Evolutionary conservation across 306 rosid genomes (phyloP).

Genomic region (Delonix regia): DNA sequence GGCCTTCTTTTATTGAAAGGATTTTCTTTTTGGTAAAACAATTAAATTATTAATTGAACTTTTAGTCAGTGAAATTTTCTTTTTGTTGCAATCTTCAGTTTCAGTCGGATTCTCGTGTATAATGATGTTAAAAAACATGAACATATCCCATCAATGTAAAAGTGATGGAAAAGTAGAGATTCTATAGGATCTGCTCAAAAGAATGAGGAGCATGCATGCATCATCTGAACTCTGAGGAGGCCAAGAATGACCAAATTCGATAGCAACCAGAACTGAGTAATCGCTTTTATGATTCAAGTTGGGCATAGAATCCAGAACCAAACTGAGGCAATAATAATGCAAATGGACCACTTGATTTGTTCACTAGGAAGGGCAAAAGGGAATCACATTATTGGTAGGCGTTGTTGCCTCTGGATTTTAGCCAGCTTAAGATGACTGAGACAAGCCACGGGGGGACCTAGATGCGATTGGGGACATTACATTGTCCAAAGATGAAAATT

Average conservation of each 20-base stretch:
- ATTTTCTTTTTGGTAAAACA: not conserved
- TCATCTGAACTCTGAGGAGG: not conserved
- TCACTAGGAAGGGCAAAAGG: not conserved
- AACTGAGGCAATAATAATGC: constrained; percentile 32
- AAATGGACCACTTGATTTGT: constrained; percentile 29
- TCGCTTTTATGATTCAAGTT: constrained; percentile 16
- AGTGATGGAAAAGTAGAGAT: not conserved
- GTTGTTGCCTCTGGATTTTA: not conserved
- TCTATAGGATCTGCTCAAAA: not conserved
- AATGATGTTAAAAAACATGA: not conserved
- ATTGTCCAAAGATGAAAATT: constrained; percentile 14
- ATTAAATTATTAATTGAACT: not conserved
- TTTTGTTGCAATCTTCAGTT: constrained; percentile 1
- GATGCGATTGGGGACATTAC: constrained; percentile 37
- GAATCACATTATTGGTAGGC: constrained; percentile 1
- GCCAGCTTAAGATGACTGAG: constrained; percentile 5
- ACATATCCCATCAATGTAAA: constrained; percentile 21
- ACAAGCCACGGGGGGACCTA: constrained; percentile 39
- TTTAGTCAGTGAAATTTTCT: not conserved
- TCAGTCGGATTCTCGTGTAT: constrained; percentile 30
- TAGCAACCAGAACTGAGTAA: constrained; percentile 7
- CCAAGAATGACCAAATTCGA: not conserved
- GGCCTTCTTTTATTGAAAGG: not conserved
- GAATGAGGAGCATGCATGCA: not conserved
- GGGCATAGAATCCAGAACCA: not conserved